Evolutionary conservation across 164 flowering plant genomes (phyloP).

Genomic region (Protea cynaroides): DNA sequence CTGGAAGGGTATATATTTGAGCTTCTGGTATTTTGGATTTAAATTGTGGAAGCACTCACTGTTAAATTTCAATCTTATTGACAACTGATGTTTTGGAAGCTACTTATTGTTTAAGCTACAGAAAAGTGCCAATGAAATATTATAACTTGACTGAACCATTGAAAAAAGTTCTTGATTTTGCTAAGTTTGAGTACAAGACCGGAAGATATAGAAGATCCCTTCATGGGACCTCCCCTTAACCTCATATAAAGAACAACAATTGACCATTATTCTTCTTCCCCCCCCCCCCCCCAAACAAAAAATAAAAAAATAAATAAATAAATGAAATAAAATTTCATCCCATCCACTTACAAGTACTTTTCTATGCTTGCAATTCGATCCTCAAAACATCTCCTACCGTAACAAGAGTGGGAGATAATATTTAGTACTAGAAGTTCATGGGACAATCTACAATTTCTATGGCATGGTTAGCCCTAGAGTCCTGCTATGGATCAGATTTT

Average conservation of each 20-base stretch:
- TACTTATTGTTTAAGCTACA: background rate
- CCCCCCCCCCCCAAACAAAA: too few species aligned
- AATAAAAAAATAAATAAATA: too few species aligned
- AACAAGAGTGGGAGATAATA: background rate
- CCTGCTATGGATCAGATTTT: background rate
- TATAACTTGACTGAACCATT: too few species aligned
- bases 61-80: too few species aligned
- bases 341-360: background rate
- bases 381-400: background rate
- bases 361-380: background rate
- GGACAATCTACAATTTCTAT: background rate
- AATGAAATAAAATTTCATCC: too few species aligned
- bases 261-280: background rate
- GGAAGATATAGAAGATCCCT: too few species aligned
- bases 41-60: too few species aligned
- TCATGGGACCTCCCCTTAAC: too few species aligned
- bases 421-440: background rate
- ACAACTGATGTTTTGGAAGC: background rate
- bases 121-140: background rate
- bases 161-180: too few species aligned
- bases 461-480: background rate
- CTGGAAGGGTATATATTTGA: background rate
- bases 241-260: too few species aligned
- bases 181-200: too few species aligned
- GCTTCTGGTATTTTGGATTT: background rate